A percentile compares a stretch with the other conserved stretches of the same genome.
Evolutionary conservation across 768 basidiomycete species (phyloP).

Genomic region (Serpula lacrymans): DNA sequence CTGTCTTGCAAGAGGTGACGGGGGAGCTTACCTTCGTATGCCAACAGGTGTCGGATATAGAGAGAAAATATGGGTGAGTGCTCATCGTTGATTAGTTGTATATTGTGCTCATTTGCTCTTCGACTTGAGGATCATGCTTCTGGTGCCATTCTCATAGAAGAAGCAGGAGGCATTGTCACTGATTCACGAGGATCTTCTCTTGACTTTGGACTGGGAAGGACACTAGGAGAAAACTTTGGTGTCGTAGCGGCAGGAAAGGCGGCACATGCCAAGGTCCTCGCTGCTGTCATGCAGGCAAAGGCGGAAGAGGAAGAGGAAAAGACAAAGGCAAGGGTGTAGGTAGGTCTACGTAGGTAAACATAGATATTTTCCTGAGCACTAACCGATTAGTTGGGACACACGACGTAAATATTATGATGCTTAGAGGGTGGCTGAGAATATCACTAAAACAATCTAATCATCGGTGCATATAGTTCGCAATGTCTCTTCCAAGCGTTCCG

Average conservation of each 20-base stretch:
- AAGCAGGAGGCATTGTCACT: constrained; percentile 86
- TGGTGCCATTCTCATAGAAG: constrained; percentile 78
- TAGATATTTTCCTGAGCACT: too few species aligned
- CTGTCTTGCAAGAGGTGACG: constrained; percentile 81
- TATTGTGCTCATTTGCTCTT: not conserved
- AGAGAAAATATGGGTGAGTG: constrained; percentile 93
- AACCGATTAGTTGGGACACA: too few species aligned
- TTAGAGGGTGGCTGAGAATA: too few species aligned
- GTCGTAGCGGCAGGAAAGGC: constrained; percentile 79
- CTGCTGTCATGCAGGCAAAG: constrained; percentile 65
- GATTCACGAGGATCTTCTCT: constrained; percentile 78
- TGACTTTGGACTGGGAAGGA: constrained; percentile 84
- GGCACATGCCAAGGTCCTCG: constrained; percentile 65
- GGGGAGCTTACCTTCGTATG: constrained; percentile 77
- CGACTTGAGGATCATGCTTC: constrained; percentile 79
- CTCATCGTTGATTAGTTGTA: not conserved
- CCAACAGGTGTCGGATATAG: constrained; percentile 74
- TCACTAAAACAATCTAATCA: too few species aligned
- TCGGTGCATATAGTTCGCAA: constrained; percentile 37
- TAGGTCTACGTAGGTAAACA: too few species aligned
- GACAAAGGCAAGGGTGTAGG: constrained; percentile 7
- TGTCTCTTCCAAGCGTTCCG: constrained; percentile 36
- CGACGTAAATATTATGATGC: too few species aligned
- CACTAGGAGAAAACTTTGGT: constrained; percentile 82
- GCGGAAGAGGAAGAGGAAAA: constrained; percentile 24